phyloP scores from a whole-genome alignment of 2,329 filamentous ascomycete species.

The Ophiocordyceps polyrhachis-furcata region DNA sequence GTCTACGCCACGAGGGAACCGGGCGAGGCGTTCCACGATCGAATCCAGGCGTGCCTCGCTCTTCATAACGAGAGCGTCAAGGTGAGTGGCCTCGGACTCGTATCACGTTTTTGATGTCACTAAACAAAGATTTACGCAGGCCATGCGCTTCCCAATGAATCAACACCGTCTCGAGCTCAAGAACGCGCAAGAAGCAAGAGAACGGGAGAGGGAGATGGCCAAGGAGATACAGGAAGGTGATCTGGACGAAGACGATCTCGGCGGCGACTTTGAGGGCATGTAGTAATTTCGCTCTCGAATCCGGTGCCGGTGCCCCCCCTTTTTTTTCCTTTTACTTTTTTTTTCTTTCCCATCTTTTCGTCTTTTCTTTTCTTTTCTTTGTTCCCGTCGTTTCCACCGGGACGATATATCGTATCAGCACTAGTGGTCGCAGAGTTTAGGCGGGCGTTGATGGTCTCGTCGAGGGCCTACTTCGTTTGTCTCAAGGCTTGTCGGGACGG shows the following conservation, averaged over 20 bases:
- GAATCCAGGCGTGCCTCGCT: conserved; percentile 76
- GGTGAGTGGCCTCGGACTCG: conserved; percentile 28
- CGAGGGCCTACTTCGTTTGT: neutral
- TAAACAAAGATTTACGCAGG: conserved; percentile 31
- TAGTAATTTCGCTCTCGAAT: conserved; percentile 26
- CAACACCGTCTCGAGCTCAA: conserved; percentile 93
- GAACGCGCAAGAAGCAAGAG: conserved; percentile 94
- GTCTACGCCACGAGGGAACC: conserved; percentile 93
- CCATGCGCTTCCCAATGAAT: conserved; percentile 99
- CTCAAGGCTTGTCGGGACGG: neutral
- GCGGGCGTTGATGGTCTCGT: neutral
- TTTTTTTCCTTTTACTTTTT: no score
- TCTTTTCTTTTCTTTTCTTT: neutral
- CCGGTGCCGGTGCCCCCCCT: neutral
- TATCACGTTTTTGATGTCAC: neutral
- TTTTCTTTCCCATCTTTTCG: no score
- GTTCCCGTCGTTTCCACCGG: neutral
- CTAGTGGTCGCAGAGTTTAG: neutral
- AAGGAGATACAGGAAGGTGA: conserved; percentile 99
- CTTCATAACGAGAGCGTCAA: conserved; percentile 97
- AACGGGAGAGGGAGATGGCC: conserved; percentile 87
- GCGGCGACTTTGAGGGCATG: conserved; percentile 90
- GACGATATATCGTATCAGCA: neutral
- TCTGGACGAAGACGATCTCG: conserved; percentile 88
- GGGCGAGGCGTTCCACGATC: conserved; percentile 92